phyloP scores from a whole-genome alignment of 495 filamentous ascomycete species.

The Bryoglossum gracile region DNA sequence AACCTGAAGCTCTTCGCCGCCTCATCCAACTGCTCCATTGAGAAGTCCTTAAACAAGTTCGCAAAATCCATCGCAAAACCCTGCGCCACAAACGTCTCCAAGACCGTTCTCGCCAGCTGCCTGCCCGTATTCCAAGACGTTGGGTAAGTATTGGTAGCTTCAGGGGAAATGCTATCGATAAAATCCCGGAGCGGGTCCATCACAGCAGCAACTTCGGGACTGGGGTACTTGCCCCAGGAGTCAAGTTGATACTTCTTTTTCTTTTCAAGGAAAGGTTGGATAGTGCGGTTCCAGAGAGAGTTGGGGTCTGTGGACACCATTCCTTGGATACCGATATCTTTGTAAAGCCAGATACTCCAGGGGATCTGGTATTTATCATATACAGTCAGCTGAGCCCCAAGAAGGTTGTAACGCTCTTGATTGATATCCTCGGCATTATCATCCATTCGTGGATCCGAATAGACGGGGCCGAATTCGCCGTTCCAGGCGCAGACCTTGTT shows the following conservation, averaged over 20 bases:
- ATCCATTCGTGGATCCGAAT: slow-evolving; percentile 36
- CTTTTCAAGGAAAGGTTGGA: slow-evolving; percentile 48
- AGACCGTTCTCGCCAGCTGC: slow-evolving; percentile 44
- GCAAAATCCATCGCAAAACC: slow-evolving; percentile 53
- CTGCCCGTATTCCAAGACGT: slow-evolving; percentile 48
- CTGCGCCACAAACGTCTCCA: slow-evolving; percentile 45
- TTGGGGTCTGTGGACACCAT: slow-evolving; percentile 48
- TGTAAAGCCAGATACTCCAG: slow-evolving; percentile 63
- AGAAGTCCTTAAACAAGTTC: slow-evolving; percentile 45
- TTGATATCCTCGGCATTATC: slow-evolving; percentile 39
- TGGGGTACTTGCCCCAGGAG: slow-evolving; percentile 57
- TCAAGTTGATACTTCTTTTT: slow-evolving; percentile 48
- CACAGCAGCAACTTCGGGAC: slow-evolving; percentile 40
- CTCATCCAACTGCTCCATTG: slow-evolving; percentile 46
- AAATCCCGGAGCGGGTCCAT: slow-evolving; percentile 31
- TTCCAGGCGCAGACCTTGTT: slow-evolving; percentile 54
- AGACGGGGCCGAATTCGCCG: slow-evolving; percentile 61
- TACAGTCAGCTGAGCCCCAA: slow-evolving; percentile 50
- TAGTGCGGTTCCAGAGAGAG: slow-evolving; percentile 43
- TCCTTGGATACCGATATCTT: slow-evolving; percentile 58
- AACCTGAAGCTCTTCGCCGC: slow-evolving; percentile 50
- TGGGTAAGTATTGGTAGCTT: slow-evolving; percentile 42
- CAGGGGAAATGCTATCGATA: slow-evolving; percentile 46
- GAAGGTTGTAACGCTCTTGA: slow-evolving; percentile 44
- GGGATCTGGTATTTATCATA: slow-evolving; percentile 49